Conservation (phyloP, 164 flowering plant genomes). For the Magnolia sinica region DNA sequence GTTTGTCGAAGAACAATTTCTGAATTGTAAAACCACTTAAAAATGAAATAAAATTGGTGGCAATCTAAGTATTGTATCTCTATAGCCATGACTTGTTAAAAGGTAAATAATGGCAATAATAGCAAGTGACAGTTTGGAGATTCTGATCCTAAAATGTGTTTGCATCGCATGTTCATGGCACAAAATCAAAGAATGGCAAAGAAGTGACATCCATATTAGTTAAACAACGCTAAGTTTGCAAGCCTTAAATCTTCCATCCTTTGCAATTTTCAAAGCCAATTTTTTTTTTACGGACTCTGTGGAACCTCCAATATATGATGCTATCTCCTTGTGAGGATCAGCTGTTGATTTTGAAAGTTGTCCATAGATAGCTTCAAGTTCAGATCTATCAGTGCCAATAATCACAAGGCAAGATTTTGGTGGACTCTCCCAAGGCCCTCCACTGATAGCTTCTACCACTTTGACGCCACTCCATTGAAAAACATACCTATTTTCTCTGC, state of each 20-base stretch:
- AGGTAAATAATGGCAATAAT: not conserved
- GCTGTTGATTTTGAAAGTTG: conserved; percentile 9
- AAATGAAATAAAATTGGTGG: too few relatives aligned
- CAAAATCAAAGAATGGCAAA: not conserved
- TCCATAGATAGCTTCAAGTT: conserved; percentile 8
- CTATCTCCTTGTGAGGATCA: not conserved
- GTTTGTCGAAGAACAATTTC: too few relatives aligned
- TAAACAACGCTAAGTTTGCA: not conserved
- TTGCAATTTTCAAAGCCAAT: conserved; percentile 1
- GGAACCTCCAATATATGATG: conserved; percentile 2
- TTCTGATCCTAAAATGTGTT: not conserved
- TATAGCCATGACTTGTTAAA: not conserved
- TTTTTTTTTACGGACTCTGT: not conserved
- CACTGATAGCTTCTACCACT: conserved; percentile 13
- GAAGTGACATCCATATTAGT: not conserved
- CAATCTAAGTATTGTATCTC: not conserved
- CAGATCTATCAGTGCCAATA: conserved; percentile 13
- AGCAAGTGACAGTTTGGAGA: not conserved
- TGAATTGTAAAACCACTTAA: too few relatives aligned
- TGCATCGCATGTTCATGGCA: not conserved
- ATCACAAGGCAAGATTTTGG: conserved; percentile 17
- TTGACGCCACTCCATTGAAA: conserved; percentile 18
- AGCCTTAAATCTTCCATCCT: conserved; percentile 19
- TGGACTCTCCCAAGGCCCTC: conserved; percentile 14
- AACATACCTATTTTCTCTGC: conserved; percentile 9